These are phyloP conservation scores for Craterostigma plantagineum DNA, from an alignment of 257 asterid species.

Conservation along the genomic window DNA sequence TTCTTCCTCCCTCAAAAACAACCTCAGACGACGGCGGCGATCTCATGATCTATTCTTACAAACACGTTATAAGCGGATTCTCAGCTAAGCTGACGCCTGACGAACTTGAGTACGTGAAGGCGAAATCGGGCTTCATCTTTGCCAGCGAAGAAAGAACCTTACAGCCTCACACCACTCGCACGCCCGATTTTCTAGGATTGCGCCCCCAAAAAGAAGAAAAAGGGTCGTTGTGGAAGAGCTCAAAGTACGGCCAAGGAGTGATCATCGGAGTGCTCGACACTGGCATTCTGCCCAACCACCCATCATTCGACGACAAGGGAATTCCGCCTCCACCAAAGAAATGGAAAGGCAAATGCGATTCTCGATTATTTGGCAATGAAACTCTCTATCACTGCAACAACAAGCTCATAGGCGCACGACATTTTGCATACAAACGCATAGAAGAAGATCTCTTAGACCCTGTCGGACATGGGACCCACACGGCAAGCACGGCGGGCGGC, in stretches of 20 bases:
- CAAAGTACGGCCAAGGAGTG: conserved; percentile 33
- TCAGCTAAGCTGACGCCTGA: conserved; percentile 21
- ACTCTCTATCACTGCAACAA: conserved; percentile 16
- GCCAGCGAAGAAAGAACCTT: conserved; percentile 13
- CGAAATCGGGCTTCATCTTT: conserved; percentile 16
- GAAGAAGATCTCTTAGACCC: conserved; percentile 11
- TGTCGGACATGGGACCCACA: conserved; percentile 25
- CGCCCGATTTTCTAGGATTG: conserved; percentile 33
- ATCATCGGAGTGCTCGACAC: conserved; percentile 33
- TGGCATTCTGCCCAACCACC: conserved; percentile 17
- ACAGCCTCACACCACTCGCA: conserved; percentile 25
- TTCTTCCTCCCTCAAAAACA: no score
- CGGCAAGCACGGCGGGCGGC: conserved; percentile 42
- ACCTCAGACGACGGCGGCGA: no score
- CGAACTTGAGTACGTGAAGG: conserved; percentile 22
- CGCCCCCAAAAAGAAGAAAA: conserved; percentile 5
- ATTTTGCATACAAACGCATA: conserved; percentile 4
- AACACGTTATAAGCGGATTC: conserved; percentile 22
- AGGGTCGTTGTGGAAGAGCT: conserved; percentile 30
- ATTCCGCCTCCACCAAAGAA: conserved; percentile 21
- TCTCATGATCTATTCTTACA: no score
- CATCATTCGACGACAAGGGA: conserved; percentile 17
- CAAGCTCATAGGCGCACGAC: conserved; percentile 24
- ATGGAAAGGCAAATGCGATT: conserved; percentile 26
- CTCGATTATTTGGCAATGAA: neutral